Conservation (phyloP, 495 filamentous ascomycete genomes). For the Tuber brumale region DNA sequence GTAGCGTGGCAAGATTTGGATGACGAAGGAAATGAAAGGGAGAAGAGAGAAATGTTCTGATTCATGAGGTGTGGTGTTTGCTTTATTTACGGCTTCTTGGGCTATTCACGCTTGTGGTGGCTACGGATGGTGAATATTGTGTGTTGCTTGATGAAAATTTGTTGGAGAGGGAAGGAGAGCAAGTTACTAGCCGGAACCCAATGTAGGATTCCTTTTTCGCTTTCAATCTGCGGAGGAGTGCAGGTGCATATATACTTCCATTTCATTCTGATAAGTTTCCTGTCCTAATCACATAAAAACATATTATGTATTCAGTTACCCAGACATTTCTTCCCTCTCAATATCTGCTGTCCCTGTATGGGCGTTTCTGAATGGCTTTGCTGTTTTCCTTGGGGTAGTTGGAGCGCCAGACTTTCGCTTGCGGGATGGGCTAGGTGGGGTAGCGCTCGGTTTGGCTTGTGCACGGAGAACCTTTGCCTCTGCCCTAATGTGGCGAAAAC, state of each 20-base stretch:
- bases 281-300: background rate
- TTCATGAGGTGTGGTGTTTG: slow-evolving; percentile 3
- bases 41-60: background rate
- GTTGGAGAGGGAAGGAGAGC: background rate
- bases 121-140: slow-evolving; percentile 2
- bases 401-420: slow-evolving; percentile 26
- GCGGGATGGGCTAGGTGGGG: slow-evolving; percentile 23
- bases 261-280: background rate
- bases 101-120: slow-evolving; percentile 3
- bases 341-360: background rate
- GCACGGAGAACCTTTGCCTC: slow-evolving; percentile 27
- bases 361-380: background rate
- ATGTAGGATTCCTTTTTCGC: background rate
- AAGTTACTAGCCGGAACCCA: background rate
- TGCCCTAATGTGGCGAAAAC: slow-evolving; percentile 28
- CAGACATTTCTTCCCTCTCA: background rate
- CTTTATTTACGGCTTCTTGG: background rate
- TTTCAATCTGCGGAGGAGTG: background rate
- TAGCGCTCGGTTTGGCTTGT: slow-evolving; percentile 21
- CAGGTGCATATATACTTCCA: background rate
- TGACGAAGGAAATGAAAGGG: background rate
- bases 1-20: background rate
- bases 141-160: background rate
- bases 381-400: slow-evolving; percentile 20
- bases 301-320: background rate